Conservation (phyloP, 176 grass and related monocot genomes). For the Juncus effusus region DNA sequence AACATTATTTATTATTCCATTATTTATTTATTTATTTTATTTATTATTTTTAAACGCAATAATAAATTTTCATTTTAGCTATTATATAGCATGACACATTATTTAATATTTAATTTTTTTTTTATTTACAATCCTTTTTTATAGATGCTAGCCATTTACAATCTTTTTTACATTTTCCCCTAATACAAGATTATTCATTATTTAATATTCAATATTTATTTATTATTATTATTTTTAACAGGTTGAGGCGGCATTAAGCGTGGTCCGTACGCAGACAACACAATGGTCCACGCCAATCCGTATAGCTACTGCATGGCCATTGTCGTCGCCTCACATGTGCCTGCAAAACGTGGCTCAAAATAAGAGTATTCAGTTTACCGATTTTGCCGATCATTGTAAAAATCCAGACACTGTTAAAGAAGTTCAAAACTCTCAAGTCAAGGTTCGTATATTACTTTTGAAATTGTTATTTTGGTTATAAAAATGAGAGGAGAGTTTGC, state of each 20-base stretch:
- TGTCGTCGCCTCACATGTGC: slow-evolving; percentile 44
- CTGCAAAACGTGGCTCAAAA: slow-evolving; percentile 66
- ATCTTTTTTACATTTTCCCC: too few species aligned
- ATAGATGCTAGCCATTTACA: too few species aligned
- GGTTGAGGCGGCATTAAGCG: slow-evolving; percentile 69
- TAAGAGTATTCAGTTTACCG: slow-evolving; percentile 38
- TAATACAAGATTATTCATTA: too few species aligned
- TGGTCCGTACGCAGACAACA: slow-evolving; percentile 67
- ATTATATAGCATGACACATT: too few species aligned
- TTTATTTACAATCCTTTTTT: too few species aligned
- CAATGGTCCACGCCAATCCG: slow-evolving; percentile 87
- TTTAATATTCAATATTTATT: background rate
- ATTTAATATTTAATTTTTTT: background rate
- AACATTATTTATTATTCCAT: too few species aligned
- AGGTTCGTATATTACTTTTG: slow-evolving; percentile 38
- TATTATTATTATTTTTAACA: slow-evolving; percentile 26
- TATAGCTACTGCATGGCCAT: slow-evolving; percentile 71
- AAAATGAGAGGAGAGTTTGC: background rate
- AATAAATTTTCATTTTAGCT: too few species aligned
- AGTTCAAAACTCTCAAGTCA: slow-evolving; percentile 59
- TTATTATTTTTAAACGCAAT: too few species aligned
- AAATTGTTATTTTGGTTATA: background rate
- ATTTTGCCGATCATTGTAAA: slow-evolving; percentile 55
- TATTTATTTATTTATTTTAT: too few species aligned
- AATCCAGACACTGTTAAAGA: slow-evolving; percentile 72